Percentiles rank a stretch among this genome's conserved stretches.
These are phyloP conservation scores for Apiospora malaysiana DNA, from an alignment of 2,329 filamentous ascomycete species.

Conservation along the genomic window DNA sequence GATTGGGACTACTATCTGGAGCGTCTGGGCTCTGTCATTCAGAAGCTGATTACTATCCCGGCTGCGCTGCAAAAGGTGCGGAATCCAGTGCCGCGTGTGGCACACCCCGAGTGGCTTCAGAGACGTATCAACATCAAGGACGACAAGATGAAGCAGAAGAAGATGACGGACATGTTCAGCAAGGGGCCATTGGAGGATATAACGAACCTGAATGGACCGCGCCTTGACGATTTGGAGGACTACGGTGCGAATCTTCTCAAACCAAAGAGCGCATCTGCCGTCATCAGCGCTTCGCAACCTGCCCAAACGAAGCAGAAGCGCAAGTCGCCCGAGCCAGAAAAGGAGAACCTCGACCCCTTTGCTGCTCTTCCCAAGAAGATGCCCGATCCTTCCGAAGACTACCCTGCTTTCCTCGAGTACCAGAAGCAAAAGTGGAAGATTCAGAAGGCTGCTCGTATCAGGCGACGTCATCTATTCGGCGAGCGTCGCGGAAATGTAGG, in stretches of 20 bases:
- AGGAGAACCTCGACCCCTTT: constrained; percentile 76
- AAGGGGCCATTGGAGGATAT: constrained; percentile 77
- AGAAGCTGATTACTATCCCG: constrained; percentile 98
- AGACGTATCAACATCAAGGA: constrained; percentile 93
- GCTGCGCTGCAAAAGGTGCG: constrained; percentile 93
- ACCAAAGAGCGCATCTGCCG: constrained; percentile 62
- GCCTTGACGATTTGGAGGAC: constrained; percentile 78
- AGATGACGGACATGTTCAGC: constrained; percentile 90
- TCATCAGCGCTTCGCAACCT: constrained; percentile 62
- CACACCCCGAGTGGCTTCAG: constrained; percentile 96
- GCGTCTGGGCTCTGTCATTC: constrained; percentile 93
- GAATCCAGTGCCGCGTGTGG: constrained; percentile 91
- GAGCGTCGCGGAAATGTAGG: constrained; percentile 75
- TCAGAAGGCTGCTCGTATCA: constrained; percentile 85
- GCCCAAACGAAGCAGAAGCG: constrained; percentile 65
- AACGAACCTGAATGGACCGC: constrained; percentile 64
- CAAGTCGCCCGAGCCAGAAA: constrained; percentile 72
- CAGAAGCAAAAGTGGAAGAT: constrained; percentile 99
- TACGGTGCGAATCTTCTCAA: constrained; percentile 74
- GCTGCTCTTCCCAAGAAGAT: constrained; percentile 81
- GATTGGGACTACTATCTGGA: constrained; percentile 99
- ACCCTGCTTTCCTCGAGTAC: constrained; percentile 85
- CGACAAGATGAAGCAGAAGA: constrained; percentile 97
- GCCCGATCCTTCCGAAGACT: constrained; percentile 86
- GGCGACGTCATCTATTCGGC: constrained; percentile 90